phyloP scores from a whole-genome alignment of 331 rosid species.

The Cucumis variabilis region DNA sequence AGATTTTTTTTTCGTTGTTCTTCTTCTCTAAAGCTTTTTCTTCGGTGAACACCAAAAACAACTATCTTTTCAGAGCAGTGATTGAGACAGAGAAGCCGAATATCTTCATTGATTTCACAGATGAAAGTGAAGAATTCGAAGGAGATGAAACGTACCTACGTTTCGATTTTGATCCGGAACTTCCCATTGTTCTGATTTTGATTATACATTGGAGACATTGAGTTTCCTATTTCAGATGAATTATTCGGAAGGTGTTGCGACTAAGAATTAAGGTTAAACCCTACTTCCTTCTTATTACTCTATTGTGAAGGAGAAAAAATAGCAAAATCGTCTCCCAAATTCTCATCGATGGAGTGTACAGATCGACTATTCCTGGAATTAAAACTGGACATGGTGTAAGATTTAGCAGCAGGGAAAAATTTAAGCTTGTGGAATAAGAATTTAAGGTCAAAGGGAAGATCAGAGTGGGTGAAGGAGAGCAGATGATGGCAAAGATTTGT shows the following conservation, averaged over 20 bases:
- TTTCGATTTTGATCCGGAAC: slow-evolving; percentile 32
- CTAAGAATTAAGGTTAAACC: background rate
- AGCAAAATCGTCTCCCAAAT: slow-evolving; percentile 32
- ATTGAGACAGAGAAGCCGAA: slow-evolving; percentile 36
- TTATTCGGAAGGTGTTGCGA: slow-evolving; percentile 37
- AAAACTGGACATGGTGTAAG: slow-evolving; percentile 1
- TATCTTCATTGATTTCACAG: slow-evolving; percentile 52
- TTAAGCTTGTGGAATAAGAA: slow-evolving; percentile 77
- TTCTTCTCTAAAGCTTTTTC: slow-evolving; percentile 56
- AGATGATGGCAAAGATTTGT: slow-evolving; percentile 74
- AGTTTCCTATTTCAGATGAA: background rate
- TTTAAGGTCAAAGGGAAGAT: slow-evolving; percentile 71
- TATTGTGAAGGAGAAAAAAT: slow-evolving; percentile 42
- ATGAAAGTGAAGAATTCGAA: slow-evolving; percentile 46
- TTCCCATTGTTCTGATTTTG: no score
- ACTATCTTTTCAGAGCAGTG: slow-evolving; percentile 53
- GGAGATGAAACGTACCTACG: slow-evolving; percentile 44
- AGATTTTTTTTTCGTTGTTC: slow-evolving; percentile 44
- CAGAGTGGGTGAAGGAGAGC: slow-evolving; percentile 58
- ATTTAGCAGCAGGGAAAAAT: slow-evolving; percentile 57
- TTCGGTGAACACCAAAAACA: slow-evolving; percentile 85
- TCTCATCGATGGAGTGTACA: background rate
- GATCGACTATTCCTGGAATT: slow-evolving; percentile 12
- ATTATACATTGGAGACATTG: background rate
- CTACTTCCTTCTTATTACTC: slow-evolving; percentile 30